Conservation (phyloP, 805 yeast species). For the Cephaloascus fragrans region DNA sequence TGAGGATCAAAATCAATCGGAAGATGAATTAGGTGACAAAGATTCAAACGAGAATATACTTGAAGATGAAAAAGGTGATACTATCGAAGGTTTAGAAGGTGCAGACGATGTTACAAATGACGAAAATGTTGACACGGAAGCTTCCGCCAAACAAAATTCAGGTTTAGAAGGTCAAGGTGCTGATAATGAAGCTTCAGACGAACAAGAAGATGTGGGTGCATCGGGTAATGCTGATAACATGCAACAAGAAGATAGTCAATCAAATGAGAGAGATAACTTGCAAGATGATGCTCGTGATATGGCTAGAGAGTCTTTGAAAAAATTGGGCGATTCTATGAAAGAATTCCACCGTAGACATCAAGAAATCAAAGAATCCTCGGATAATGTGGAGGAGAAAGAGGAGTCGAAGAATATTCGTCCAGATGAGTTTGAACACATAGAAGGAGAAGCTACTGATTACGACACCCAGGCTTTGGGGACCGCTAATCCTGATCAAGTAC, state of each 20-base stretch:
- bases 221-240: slow-evolving; percentile 40
- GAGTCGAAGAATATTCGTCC: slow-evolving; percentile 57
- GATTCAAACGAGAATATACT: too few species aligned
- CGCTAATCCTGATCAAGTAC: slow-evolving; percentile 72
- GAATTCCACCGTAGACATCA: slow-evolving; percentile 87
- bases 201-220: slow-evolving; percentile 60
- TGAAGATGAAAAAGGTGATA: slow-evolving; percentile 18
- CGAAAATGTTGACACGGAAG: slow-evolving; percentile 43
- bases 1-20: slow-evolving; percentile 7
- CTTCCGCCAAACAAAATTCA: slow-evolving; percentile 49
- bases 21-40: slow-evolving; percentile 15
- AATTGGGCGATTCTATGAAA: slow-evolving; percentile 84
- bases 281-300: slow-evolving; percentile 51
- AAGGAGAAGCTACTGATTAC: slow-evolving; percentile 58
- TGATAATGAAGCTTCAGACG: slow-evolving; percentile 44
- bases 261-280: slow-evolving; percentile 25
- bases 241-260: slow-evolving; percentile 30
- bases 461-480: slow-evolving; percentile 93
- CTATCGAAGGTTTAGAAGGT: slow-evolving; percentile 47
- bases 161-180: slow-evolving; percentile 59
- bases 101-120: slow-evolving; percentile 26
- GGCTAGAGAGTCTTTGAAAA: slow-evolving; percentile 71
- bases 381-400: slow-evolving; percentile 34
- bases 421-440: slow-evolving; percentile 79
- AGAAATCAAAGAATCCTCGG: slow-evolving; percentile 66